A percentile compares a stretch with the other conserved stretches of the same genome.
Evolutionary conservation across 2,329 filamentous ascomycete species (phyloP).

Genomic region (Eurotiales sp.): DNA sequence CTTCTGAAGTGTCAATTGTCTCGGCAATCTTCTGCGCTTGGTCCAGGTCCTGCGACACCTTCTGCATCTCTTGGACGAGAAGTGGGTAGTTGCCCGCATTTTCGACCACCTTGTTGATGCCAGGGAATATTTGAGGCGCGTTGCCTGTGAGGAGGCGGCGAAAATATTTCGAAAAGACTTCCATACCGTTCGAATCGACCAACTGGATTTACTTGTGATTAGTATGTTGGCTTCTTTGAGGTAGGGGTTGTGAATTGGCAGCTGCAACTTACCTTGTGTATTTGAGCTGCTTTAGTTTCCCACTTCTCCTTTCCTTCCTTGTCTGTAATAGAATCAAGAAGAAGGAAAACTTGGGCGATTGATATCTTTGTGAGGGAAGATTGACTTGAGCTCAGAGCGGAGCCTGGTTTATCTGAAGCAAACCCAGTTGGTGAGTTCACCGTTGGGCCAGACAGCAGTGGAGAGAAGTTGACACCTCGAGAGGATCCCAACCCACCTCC

Average conservation of each 20-base stretch:
- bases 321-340: slow-evolving; percentile 91
- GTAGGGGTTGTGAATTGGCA: not conserved
- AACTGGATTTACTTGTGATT: slow-evolving; percentile 54
- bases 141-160: slow-evolving; percentile 87
- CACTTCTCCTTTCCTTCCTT: slow-evolving; percentile 89
- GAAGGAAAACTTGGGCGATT: slow-evolving; percentile 89
- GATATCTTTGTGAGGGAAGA: slow-evolving; percentile 84
- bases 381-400: slow-evolving; percentile 45
- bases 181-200: slow-evolving; percentile 98
- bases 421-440: slow-evolving; percentile 52
- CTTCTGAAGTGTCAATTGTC: slow-evolving; percentile 82
- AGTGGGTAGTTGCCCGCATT: slow-evolving; percentile 80
- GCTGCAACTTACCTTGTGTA: slow-evolving; percentile 70
- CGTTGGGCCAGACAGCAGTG: slow-evolving; percentile 55
- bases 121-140: slow-evolving; percentile 85
- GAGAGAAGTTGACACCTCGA: slow-evolving; percentile 58
- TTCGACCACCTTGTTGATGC: slow-evolving; percentile 66
- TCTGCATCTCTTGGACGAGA: slow-evolving; percentile 77
- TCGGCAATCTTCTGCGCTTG: slow-evolving; percentile 91
- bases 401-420: slow-evolving; percentile 46
- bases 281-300: slow-evolving; percentile 85
- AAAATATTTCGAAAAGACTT: slow-evolving; percentile 95
- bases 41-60: slow-evolving; percentile 73
- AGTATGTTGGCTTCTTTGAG: not conserved
- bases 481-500: slow-evolving; percentile 54